Base-by-base conservation (phyloP, 805 yeast genomes). In the Cephaloascus albidus region DNA sequence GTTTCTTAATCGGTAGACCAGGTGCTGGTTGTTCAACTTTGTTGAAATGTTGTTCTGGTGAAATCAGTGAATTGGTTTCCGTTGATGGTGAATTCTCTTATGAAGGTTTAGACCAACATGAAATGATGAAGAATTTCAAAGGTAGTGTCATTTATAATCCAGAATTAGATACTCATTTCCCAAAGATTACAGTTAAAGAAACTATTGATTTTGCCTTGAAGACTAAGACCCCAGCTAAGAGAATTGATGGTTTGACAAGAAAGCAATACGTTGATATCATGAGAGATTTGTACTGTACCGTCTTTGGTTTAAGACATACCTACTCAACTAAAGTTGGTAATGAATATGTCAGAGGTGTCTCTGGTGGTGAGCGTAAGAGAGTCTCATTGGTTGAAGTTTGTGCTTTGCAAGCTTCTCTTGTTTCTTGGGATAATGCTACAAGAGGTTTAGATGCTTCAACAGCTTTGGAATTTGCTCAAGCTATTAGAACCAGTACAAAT, bases 301-400 rank as follows among this genome's bases (percentile, higher is more conserved):
- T 34, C 18, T 79, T 74, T 50, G 86, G 85, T 43, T 62, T 81
- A 33, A 60, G 70, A 6, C 85, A 77, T 54, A 75, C 85, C 4
- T 64, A 65, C 44, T 61, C 73, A 53, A 76, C 83, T 14, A 72
- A 71, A 46, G 83, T n/a, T n/a, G n/a, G n/a, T n/a, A n/a, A n/a
- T n/a, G n/a, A n/a, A n/a, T n/a, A n/a, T n/a, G n/a, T n/a, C n/a
- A n/a, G n/a, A n/a, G n/a, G n/a, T n/a, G n/a, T n/a, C n/a, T n/a
- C n/a, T n/a, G n/a, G n/a, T n/a, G 93, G 93, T 68, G 93, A 85
- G 61, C 67, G 94, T 47, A 83, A 84, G 60, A 75, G 94, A 64
- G 90, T 85, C 3, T 81, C 90, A 10, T 78, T 85, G 50, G 86
- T 88, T 10, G 95, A 85, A 60, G 84, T 84, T 1, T 63, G 81